Conservation (phyloP, 768 basidiomycete species). For the Pholiota microspora region DNA sequence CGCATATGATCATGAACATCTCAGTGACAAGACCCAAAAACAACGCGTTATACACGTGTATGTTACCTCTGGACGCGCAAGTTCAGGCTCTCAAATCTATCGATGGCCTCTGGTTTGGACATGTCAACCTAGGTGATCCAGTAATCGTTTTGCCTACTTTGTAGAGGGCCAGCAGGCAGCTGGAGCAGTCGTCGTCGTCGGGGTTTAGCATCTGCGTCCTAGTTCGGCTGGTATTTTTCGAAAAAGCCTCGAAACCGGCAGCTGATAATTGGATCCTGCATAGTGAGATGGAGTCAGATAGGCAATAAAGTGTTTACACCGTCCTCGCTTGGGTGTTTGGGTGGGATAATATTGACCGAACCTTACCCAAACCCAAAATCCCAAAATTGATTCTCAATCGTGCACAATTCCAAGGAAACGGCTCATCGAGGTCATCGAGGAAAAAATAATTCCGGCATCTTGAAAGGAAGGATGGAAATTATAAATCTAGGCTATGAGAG, state of each 20-base stretch:
- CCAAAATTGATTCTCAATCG: neutral
- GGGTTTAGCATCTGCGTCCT: neutral
- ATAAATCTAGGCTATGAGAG: constrained; percentile 16
- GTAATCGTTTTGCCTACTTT: neutral
- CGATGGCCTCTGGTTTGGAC: neutral
- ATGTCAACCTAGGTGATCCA: neutral
- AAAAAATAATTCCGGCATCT: neutral
- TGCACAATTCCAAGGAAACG: neutral
- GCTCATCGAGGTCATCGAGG: neutral
- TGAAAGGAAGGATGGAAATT: constrained; percentile 11
- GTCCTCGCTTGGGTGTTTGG: neutral
- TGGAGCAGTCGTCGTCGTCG: too few species aligned
- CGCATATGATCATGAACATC: neutral
- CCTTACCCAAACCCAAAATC: neutral
- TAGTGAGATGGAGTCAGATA: neutral
- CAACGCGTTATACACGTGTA: constrained; percentile 17
- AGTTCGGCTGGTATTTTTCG: neutral
- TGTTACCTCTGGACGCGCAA: constrained; percentile 2
- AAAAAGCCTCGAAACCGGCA: neutral
- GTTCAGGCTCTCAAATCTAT: constrained; percentile 8
- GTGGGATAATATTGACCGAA: neutral
- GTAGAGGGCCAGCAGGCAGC: too few species aligned
- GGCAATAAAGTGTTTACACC: neutral
- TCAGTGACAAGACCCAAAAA: neutral
- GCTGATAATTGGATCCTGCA: neutral